Conservation (phyloP, 163 green algal species). For the Trebouxia gelatinosa region DNA sequence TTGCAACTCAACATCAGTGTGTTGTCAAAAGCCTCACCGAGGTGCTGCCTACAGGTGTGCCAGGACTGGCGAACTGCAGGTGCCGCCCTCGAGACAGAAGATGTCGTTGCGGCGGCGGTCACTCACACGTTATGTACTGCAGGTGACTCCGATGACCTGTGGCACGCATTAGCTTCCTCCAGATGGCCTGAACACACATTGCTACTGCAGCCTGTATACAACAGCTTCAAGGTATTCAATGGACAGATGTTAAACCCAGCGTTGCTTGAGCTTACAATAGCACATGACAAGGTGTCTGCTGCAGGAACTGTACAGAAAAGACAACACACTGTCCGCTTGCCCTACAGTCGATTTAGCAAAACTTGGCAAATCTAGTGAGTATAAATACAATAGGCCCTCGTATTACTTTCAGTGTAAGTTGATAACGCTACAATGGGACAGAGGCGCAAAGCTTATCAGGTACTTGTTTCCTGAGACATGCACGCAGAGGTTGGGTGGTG, state of each 20-base stretch:
- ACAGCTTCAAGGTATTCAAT: background rate
- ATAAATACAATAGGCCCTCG: background rate
- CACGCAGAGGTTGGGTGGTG: too few species aligned
- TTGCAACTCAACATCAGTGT: background rate
- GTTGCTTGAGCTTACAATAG: background rate
- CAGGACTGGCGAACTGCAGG: background rate
- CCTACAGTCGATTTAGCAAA: background rate
- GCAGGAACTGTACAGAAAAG: background rate
- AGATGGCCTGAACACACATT: background rate
- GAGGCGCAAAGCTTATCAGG: background rate
- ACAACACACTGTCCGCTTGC: background rate
- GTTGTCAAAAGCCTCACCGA: background rate
- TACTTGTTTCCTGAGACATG: background rate
- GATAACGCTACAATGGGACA: background rate
- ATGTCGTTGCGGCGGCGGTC: background rate
- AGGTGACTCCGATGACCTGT: background rate
- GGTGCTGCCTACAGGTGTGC: background rate
- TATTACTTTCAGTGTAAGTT: constrained; percentile 10
- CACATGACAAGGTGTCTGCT: background rate
- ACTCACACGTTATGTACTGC: background rate
- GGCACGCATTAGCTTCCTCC: background rate
- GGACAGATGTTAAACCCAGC: too few species aligned
- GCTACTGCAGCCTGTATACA: background rate
- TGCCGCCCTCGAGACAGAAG: too few species aligned
- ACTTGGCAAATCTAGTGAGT: background rate